A percentile compares a stretch with the other conserved stretches of the same genome.
phyloP scores from a whole-genome alignment of 441 rosid genomes.

The Cnidoscolus chayamansa region DNA sequence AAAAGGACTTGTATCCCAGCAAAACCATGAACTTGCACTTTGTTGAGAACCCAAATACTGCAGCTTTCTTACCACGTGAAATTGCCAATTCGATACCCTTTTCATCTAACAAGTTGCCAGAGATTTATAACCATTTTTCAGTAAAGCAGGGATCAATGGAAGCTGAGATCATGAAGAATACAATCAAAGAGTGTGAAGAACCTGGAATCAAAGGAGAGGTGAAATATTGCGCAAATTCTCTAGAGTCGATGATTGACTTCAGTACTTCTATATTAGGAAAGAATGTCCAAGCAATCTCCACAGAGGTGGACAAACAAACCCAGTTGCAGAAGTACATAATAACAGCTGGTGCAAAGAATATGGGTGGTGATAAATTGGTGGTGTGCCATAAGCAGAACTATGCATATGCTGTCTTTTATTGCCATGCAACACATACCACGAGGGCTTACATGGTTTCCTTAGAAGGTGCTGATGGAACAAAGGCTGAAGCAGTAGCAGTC shows the following conservation, averaged over 20 bases:
- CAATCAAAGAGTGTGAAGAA: conserved; percentile 65
- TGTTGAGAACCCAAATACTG: conserved; percentile 33
- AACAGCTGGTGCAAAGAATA: conserved; percentile 32
- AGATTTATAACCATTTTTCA: conserved; percentile 42
- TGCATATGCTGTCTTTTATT: conserved; percentile 67
- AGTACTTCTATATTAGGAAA: conserved; percentile 53
- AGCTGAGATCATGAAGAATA: conserved; percentile 55
- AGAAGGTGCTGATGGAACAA: conserved; percentile 52
- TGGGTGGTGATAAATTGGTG: conserved; percentile 42
- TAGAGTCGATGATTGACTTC: conserved; percentile 79
- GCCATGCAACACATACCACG: conserved; percentile 59
- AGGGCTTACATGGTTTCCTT: conserved; percentile 51
- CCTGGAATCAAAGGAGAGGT: conserved; percentile 59
- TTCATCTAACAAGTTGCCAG: conserved; percentile 52
- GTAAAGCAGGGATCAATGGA: conserved; percentile 50
- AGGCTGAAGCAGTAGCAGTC: conserved; percentile 63
- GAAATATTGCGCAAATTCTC: conserved; percentile 66
- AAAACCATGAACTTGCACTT: conserved; percentile 52
- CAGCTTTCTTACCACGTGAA: conserved; percentile 54
- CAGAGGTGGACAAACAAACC: conserved; percentile 46
- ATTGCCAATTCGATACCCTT: conserved; percentile 54
- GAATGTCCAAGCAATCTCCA: conserved; percentile 46
- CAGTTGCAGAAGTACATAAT: conserved; percentile 40
- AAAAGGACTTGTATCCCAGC: conserved; percentile 53
- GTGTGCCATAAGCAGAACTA: conserved; percentile 81